phyloP scores from a whole-genome alignment of 2,329 filamentous ascomycete genomes.

The Neocatenulostroma microsporum region DNA sequence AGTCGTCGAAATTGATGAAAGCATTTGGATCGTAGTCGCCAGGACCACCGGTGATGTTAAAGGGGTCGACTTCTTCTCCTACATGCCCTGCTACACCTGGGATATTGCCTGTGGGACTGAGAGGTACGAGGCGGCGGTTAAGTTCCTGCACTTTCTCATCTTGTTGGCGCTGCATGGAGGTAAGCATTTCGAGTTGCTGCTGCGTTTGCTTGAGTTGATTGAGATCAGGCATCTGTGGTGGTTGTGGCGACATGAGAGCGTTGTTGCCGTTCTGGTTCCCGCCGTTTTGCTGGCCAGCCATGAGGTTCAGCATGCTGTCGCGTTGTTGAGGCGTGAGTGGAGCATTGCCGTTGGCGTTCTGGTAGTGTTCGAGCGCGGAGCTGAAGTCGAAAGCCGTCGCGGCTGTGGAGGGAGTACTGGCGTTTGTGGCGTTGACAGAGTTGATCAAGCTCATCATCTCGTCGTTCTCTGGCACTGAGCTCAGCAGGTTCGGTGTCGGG shows the following conservation, averaged over 20 bases:
- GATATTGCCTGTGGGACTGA: conserved; percentile 72
- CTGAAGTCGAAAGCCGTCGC: conserved; percentile 38
- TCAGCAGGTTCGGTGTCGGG: conserved; percentile 29
- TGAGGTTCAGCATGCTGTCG: conserved; percentile 40
- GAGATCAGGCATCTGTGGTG: conserved; percentile 50
- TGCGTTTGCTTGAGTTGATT: conserved; percentile 61
- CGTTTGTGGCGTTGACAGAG: conserved; percentile 34
- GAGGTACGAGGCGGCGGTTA: conserved; percentile 63
- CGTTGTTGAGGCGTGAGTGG: conserved; percentile 43
- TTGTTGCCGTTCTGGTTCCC: conserved; percentile 42
- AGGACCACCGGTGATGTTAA: conserved; percentile 31
- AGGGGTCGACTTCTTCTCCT: conserved; percentile 26
- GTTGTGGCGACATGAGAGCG: conserved; percentile 48
- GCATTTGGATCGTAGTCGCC: conserved; percentile 47
- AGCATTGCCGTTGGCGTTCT: conserved; percentile 38
- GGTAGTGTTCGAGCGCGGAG: conserved; percentile 40
- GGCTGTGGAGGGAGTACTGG: conserved; percentile 23
- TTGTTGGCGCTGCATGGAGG: conserved; percentile 71
- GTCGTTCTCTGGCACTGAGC: conserved; percentile 34
- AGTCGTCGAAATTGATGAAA: conserved; percentile 50
- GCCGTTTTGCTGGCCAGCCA: conserved; percentile 34
- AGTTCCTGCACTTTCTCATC: conserved; percentile 68
- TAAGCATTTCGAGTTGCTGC: conserved; percentile 68
- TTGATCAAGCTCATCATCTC: conserved; percentile 47
- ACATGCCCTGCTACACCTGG: conserved; percentile 53